These are phyloP conservation scores for Oryza australiensis DNA, from an alignment of 176 grass and related monocot species.

Conservation along the genomic window DNA sequence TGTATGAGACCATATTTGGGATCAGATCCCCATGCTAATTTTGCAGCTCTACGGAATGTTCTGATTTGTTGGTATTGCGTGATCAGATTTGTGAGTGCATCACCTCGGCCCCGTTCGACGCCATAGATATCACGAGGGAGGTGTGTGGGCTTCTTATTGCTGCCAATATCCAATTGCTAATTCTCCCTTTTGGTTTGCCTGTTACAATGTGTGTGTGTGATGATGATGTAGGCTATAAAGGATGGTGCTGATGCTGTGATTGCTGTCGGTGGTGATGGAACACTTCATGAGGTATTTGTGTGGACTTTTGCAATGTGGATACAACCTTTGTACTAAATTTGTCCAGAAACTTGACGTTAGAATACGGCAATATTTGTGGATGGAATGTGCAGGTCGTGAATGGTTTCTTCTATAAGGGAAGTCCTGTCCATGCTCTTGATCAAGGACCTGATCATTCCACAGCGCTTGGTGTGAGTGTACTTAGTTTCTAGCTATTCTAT, in stretches of 20 bases:
- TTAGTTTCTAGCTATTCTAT: background rate
- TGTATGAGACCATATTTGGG: background rate
- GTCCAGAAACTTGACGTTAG: background rate
- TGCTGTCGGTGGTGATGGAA: slow-evolving; percentile 92
- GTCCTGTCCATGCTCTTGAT: slow-evolving; percentile 55
- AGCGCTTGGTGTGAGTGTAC: slow-evolving; percentile 70
- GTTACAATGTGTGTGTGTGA: background rate
- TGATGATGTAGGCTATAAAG: slow-evolving; percentile 71
- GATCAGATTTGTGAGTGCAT: slow-evolving; percentile 80
- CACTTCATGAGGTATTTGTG: slow-evolving; percentile 86
- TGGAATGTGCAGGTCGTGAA: slow-evolving; percentile 69
- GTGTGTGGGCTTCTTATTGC: slow-evolving; percentile 37
- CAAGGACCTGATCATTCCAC: slow-evolving; percentile 53
- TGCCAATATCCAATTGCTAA: slow-evolving; percentile 7
- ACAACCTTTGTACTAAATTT: background rate
- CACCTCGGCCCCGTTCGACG: slow-evolving; percentile 79
- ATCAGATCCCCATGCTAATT: slow-evolving; percentile 37
- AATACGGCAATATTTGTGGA: background rate
- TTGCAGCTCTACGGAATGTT: slow-evolving; percentile 27
- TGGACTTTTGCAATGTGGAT: background rate
- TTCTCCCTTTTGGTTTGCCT: background rate
- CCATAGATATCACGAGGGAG: slow-evolving; percentile 88
- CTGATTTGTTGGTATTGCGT: slow-evolving; percentile 3
- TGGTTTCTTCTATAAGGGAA: slow-evolving; percentile 81
- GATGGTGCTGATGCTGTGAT: slow-evolving; percentile 86